Percentiles rank a stretch among this genome's conserved stretches.
Evolutionary conservation across 352 stramenopile species (phyloP).

Genomic region (Phytopythium oedochilum): DNA sequence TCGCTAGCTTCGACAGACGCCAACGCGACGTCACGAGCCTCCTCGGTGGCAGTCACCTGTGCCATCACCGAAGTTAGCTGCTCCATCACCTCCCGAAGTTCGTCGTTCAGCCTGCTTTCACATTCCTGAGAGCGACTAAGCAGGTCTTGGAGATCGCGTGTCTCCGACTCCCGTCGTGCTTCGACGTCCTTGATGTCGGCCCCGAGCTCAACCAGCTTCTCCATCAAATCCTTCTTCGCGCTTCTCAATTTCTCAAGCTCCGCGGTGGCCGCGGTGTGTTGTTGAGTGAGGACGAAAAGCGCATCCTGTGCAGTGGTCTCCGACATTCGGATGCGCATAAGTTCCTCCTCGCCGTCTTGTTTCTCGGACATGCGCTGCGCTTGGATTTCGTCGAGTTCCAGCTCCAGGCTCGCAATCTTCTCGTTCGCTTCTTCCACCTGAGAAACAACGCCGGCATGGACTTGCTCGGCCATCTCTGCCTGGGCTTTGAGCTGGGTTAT

Average conservation of each 20-base stretch:
- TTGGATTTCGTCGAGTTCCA: constrained; percentile 12
- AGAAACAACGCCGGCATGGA: not conserved
- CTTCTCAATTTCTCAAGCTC: constrained; percentile 2
- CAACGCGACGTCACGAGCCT: not conserved
- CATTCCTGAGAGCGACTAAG: not conserved
- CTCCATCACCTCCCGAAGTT: constrained; percentile 6
- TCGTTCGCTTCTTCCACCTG: constrained; percentile 1
- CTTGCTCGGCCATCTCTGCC: not conserved
- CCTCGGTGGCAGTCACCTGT: not conserved
- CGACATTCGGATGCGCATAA: constrained; percentile 8
- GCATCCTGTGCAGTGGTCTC: constrained; percentile 6
- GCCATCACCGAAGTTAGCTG: constrained; percentile 7
- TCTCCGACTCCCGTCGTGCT: constrained; percentile 8
- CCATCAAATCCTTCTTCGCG: not conserved
- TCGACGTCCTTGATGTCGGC: constrained; percentile 11
- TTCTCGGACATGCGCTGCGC: constrained; percentile 5
- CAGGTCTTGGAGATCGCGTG: constrained; percentile 6
- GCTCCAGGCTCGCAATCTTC: constrained; percentile 5
- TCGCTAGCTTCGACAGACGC: not conserved
- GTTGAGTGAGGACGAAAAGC: constrained; percentile 5
- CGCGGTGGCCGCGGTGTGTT: not conserved
- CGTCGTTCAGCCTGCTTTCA: constrained; percentile 1
- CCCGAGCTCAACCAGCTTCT: constrained; percentile 5
- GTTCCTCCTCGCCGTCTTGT: constrained; percentile 6
- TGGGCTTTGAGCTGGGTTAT: not conserved